Percentiles rank a stretch among this genome's conserved stretches.
phyloP scores from a whole-genome alignment of 1,284 basidiomycete species.

The Tilletia caries region DNA sequence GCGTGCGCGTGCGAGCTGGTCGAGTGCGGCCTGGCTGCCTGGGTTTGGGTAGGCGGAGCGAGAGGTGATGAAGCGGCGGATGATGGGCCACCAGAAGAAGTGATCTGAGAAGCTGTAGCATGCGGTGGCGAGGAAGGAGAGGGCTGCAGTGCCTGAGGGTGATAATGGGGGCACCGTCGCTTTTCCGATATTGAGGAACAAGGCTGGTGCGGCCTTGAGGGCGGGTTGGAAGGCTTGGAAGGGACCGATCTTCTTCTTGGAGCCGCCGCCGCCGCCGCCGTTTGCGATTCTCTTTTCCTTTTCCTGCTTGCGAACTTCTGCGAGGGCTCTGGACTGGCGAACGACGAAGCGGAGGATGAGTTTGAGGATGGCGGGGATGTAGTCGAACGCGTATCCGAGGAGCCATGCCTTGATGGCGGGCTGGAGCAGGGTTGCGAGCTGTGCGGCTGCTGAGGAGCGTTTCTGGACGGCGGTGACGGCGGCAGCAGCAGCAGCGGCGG shows the following conservation, averaged over 20 bases:
- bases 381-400: constrained; percentile 42
- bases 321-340: background rate
- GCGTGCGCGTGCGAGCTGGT: constrained; percentile 18
- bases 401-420: constrained; percentile 40
- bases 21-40: constrained; percentile 12
- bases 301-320: background rate
- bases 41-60: constrained; percentile 15
- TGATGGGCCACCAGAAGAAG: constrained; percentile 35
- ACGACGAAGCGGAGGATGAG: constrained; percentile 33
- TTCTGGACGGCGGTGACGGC: no score
- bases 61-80: constrained; percentile 30
- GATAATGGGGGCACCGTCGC: background rate
- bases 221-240: background rate
- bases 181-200: background rate
- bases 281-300: background rate
- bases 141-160: constrained; percentile 9
- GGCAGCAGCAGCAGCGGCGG: no score
- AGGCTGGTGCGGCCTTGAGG: background rate
- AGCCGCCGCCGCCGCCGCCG: background rate
- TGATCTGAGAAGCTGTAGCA: constrained; percentile 30
- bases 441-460: no score
- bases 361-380: constrained; percentile 43
- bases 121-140: constrained; percentile 29
- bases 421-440: constrained; percentile 21
- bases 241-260: background rate